A percentile compares a stretch with the other conserved stretches of the same genome.
These are phyloP conservation scores for Priceomyces melissophilus DNA, from an alignment of 805 yeast genomes.

Conservation along the genomic window DNA sequence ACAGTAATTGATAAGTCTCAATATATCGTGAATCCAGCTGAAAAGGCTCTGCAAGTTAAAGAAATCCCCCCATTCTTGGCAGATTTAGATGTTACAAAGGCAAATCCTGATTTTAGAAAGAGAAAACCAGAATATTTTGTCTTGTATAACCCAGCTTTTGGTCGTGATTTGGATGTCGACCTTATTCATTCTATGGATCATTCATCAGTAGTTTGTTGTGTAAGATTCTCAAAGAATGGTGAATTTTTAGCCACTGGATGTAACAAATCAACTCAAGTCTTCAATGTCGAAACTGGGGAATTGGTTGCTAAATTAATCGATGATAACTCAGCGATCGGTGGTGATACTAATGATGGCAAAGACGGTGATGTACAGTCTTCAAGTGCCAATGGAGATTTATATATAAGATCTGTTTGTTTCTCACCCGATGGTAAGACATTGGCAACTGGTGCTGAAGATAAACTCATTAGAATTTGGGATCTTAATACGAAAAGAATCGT, in stretches of 20 bases:
- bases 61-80: conserved; percentile 78
- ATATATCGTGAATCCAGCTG: conserved; percentile 40
- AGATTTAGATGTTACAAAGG: conserved; percentile 75
- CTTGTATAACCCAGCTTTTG: conserved; percentile 82
- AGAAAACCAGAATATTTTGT: conserved; percentile 83
- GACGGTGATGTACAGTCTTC: conserved; percentile 30
- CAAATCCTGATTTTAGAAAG: conserved; percentile 74
- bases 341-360: conserved; percentile 36
- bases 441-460: conserved; percentile 93
- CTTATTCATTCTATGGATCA: conserved; percentile 88
- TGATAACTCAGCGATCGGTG: conserved; percentile 47
- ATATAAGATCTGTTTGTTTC: conserved; percentile 93
- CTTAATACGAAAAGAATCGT: conserved; percentile 79
- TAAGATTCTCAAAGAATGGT: conserved; percentile 87
- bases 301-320: conserved; percentile 83
- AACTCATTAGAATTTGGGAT: conserved; percentile 94
- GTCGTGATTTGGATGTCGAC: conserved; percentile 69
- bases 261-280: conserved; percentile 92
- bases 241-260: conserved; percentile 94
- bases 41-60: conserved; percentile 57
- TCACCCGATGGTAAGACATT: conserved; percentile 88
- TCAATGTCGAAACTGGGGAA: conserved; percentile 88
- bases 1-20: conserved; percentile 38
- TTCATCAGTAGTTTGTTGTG: conserved; percentile 95
- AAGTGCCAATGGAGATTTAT: conserved; percentile 75